Evolutionary conservation across 257 asterid genomes (phyloP).

Genomic region (Parsonsia alboflavescens): DNA sequence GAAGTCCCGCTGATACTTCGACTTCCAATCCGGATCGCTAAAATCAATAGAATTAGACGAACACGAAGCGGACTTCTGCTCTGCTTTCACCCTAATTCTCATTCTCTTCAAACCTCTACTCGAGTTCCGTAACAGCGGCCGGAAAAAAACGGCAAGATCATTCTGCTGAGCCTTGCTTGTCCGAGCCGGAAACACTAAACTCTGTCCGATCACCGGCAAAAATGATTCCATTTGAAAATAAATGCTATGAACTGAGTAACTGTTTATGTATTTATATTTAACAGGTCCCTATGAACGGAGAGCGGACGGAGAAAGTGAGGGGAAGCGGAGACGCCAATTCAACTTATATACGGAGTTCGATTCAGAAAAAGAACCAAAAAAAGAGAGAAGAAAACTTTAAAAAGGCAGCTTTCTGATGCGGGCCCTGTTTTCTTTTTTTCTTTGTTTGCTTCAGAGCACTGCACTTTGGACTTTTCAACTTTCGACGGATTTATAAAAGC

Average conservation of each 20-base stretch:
- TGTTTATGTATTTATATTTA: not conserved
- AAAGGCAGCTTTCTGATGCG: conserved; percentile 2
- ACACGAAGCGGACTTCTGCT: conserved; percentile 16
- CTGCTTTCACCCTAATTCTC: conserved; percentile 29
- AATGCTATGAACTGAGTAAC: not conserved
- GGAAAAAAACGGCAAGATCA: conserved; percentile 21
- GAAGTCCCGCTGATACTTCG: conserved; percentile 56
- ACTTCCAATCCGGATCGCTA: conserved; percentile 79
- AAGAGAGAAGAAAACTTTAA: not conserved
- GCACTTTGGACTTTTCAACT: not conserved
- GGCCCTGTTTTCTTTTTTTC: not conserved
- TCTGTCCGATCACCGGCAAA: conserved; percentile 49
- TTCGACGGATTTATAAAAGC: not conserved
- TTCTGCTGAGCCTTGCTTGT: not conserved
- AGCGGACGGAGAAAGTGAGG: conserved; percentile 55
- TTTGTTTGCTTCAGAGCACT: not conserved
- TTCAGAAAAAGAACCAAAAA: not conserved
- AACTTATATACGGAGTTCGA: not conserved
- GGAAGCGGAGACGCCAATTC: not conserved
- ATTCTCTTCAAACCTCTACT: conserved; percentile 17
- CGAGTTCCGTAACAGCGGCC: conserved; percentile 7
- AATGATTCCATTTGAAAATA: conserved; percentile 41
- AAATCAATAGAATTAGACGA: conserved; percentile 33
- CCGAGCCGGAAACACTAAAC: conserved; percentile 23
- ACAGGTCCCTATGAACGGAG: conserved; percentile 27